Evolutionary conservation across 2,329 filamentous ascomycete genomes (phyloP).

Genomic region (Trichophaea hybrida): DNA sequence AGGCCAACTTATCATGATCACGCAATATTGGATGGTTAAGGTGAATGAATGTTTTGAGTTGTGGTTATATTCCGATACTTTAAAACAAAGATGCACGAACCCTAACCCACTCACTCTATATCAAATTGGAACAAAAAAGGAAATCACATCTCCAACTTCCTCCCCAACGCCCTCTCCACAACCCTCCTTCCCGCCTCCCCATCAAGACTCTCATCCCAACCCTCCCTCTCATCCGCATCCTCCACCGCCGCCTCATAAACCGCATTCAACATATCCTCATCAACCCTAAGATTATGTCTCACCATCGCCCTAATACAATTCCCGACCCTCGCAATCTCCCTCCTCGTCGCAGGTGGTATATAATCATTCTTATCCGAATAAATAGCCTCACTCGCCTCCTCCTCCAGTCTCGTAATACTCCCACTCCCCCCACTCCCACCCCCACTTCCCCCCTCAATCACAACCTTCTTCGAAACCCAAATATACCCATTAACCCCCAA

Average conservation of each 20-base stretch:
- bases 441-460: constrained; percentile 29
- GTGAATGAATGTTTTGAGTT: too few relatives aligned
- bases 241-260: constrained; percentile 74
- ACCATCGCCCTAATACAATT: constrained; percentile 73
- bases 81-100: too few relatives aligned
- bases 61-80: too few relatives aligned
- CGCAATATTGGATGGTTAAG: too few relatives aligned
- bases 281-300: constrained; percentile 66
- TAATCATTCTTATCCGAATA: constrained; percentile 93
- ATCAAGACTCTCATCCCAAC: constrained; percentile 31
- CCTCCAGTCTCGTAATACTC: constrained; percentile 74
- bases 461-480: constrained; percentile 74
- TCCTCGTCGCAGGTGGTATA: constrained; percentile 60
- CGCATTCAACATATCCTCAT: constrained; percentile 73
- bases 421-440: constrained; percentile 29
- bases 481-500: constrained; percentile 95
- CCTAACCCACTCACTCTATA: too few relatives aligned
- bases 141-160: neutral
- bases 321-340: constrained; percentile 72
- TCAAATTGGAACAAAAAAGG: too few relatives aligned
- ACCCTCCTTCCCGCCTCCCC: constrained; percentile 39
- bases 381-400: constrained; percentile 67
- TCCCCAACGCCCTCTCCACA: constrained; percentile 25
- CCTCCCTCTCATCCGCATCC: constrained; percentile 46
- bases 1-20: too few relatives aligned